A percentile compares a stretch with the other conserved stretches of the same genome.
These are phyloP conservation scores for Calendula officinalis DNA, from an alignment of 129 eudicot species.

Conservation along the genomic window DNA sequence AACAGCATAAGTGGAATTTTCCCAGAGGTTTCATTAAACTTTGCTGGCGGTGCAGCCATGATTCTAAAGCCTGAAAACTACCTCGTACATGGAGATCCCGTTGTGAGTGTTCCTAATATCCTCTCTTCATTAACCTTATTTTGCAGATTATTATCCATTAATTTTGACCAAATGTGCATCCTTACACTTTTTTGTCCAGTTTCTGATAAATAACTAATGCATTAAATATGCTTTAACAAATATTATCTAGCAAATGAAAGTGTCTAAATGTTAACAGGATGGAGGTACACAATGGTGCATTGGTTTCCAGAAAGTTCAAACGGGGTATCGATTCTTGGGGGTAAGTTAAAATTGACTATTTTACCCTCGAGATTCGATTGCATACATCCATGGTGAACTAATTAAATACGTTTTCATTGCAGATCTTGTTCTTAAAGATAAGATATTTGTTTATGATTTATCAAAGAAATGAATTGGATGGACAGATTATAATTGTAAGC, in stretches of 20 bases:
- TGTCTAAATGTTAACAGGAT: conserved; percentile 45
- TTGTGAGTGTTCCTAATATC: conserved; percentile 50
- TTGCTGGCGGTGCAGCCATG: conserved; percentile 94
- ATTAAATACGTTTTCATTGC: conserved; percentile 10
- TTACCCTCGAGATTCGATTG: not conserved
- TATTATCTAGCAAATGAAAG: not conserved
- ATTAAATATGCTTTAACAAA: not conserved
- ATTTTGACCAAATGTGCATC: not conserved
- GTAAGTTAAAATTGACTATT: conserved; percentile 33
- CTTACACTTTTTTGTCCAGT: no score
- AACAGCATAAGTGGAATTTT: conserved; percentile 64
- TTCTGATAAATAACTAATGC: no score
- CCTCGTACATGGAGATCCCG: conserved; percentile 65
- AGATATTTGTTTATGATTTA: conserved; percentile 68
- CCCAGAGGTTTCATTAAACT: conserved; percentile 77
- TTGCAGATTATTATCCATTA: not conserved
- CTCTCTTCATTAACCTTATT: conserved; percentile 1
- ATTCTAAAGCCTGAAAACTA: conserved; percentile 71
- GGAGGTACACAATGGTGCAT: conserved; percentile 87
- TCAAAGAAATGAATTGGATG: conserved; percentile 70
- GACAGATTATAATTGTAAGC: conserved; percentile 94
- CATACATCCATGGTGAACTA: not conserved
- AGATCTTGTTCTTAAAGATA: conserved; percentile 87
- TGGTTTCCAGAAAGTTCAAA: conserved; percentile 66
- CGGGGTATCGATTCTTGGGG: conserved; percentile 82